These are phyloP conservation scores for Boletus sensibilis DNA, from an alignment of 768 basidiomycete genomes.

Conservation along the genomic window DNA sequence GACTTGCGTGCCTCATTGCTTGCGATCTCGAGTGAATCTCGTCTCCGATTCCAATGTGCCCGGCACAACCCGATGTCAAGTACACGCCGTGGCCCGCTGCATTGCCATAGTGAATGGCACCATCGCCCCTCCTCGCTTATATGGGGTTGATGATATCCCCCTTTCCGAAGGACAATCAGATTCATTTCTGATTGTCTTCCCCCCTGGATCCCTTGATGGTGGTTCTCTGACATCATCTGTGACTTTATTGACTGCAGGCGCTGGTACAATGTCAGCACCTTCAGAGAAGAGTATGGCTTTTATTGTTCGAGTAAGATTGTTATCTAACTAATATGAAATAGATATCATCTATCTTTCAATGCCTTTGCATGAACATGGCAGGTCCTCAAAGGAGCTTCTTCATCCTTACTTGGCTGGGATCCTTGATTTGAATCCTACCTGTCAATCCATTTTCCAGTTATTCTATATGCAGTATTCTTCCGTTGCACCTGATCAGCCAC, in stretches of 20 bases:
- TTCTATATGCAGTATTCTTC: constrained; percentile 52
- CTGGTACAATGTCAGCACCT: constrained; percentile 73
- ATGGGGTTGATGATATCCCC: constrained; percentile 21
- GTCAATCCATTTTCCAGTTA: constrained; percentile 43
- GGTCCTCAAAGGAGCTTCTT: constrained; percentile 43
- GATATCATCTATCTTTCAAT: constrained; percentile 62
- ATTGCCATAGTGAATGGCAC: constrained; percentile 49
- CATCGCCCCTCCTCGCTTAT: constrained; percentile 26
- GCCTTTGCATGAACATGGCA: constrained; percentile 36
- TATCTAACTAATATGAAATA: constrained; percentile 26
- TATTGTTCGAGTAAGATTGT: not conserved
- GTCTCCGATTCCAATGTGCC: constrained; percentile 7
- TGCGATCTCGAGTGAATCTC: constrained; percentile 24
- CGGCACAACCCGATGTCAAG: constrained; percentile 1
- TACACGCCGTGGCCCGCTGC: constrained; percentile 41
- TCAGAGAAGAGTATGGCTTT: constrained; percentile 53
- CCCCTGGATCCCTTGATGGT: constrained; percentile 54
- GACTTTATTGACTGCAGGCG: constrained; percentile 66
- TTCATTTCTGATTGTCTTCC: constrained; percentile 71
- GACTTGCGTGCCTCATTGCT: constrained; percentile 31
- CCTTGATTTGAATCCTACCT: constrained; percentile 27
- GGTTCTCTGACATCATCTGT: constrained; percentile 52
- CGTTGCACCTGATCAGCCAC: not conserved
- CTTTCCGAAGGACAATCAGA: constrained; percentile 40
- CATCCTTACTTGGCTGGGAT: constrained; percentile 54